These are phyloP conservation scores for Monoraphidium neglectum DNA, from an alignment of 139 green algal genomes.

Conservation along the genomic window DNA sequence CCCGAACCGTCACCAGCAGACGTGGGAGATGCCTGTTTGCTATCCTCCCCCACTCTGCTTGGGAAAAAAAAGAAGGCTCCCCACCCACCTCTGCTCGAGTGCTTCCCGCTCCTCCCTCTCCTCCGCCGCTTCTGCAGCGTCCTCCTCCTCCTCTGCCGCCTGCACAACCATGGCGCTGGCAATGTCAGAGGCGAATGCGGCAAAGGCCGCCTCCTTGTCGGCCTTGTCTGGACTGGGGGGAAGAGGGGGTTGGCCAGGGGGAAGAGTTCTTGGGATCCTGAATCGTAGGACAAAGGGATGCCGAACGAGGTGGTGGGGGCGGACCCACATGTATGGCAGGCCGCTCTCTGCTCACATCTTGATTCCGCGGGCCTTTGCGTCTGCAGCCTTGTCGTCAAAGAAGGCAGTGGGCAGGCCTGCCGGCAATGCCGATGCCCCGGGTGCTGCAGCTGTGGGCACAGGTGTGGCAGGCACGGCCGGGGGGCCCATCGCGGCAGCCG, in stretches of 20 bases:
- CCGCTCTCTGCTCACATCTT: constrained; percentile 41
- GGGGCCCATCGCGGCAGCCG: no score
- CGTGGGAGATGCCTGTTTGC: not conserved
- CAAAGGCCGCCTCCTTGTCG: constrained; percentile 19
- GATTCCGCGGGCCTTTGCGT: constrained; percentile 56
- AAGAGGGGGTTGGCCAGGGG: not conserved
- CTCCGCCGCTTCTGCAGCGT: constrained; percentile 46
- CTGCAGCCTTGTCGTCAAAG: constrained; percentile 56
- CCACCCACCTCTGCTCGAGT: constrained; percentile 47
- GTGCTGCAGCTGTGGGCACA: not conserved
- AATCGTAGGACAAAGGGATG: not conserved
- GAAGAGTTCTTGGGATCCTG: not conserved
- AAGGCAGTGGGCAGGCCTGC: constrained; percentile 37
- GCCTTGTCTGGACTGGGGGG: constrained; percentile 12
- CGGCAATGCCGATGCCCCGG: no score
- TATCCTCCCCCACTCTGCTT: not conserved
- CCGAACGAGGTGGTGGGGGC: constrained; percentile 33
- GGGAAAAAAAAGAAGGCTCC: not conserved
- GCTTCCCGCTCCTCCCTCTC: constrained; percentile 54
- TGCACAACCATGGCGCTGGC: constrained; percentile 50
- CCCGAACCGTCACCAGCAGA: not conserved
- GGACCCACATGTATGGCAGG: no score
- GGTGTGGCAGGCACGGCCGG: not conserved
- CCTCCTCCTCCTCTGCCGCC: constrained; percentile 45
- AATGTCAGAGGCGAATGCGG: constrained; percentile 44